phyloP scores from a whole-genome alignment of 805 yeast genomes.

The Candida nonsorbophila region DNA sequence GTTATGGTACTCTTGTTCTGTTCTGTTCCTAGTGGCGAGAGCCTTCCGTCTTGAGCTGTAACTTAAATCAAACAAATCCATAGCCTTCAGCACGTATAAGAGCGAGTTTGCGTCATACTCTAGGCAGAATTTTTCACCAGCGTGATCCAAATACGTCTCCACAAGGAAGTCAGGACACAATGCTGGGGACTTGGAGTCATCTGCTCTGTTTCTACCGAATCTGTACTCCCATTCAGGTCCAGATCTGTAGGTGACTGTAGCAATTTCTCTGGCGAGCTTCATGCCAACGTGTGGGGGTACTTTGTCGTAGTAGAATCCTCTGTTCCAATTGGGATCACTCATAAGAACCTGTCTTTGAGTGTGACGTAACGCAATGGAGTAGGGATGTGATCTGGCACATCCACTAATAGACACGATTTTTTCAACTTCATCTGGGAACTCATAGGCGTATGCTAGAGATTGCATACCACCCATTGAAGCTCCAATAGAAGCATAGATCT shows the following conservation, averaged over 20 bases:
- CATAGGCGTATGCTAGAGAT: slow-evolving; percentile 79
- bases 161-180: slow-evolving; percentile 89
- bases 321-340: slow-evolving; percentile 93
- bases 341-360: slow-evolving; percentile 89
- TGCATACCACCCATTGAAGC: slow-evolving; percentile 99
- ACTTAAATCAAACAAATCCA: slow-evolving; percentile 89
- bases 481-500: slow-evolving; percentile 77
- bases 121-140: slow-evolving; percentile 88
- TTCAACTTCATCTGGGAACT: slow-evolving; percentile 71
- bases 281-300: slow-evolving; percentile 92
- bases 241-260: slow-evolving; percentile 88
- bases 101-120: slow-evolving; percentile 90
- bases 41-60: slow-evolving; percentile 41
- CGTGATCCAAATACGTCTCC: slow-evolving; percentile 90
- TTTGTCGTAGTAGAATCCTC: slow-evolving; percentile 76
- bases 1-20: slow-evolving; percentile 20
- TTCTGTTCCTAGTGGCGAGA: slow-evolving; percentile 27
- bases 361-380: slow-evolving; percentile 88
- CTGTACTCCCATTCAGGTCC: slow-evolving; percentile 97
- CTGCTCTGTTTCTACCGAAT: slow-evolving; percentile 84
- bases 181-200: slow-evolving; percentile 74
- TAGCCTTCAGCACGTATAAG: slow-evolving; percentile 83
- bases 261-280: slow-evolving; percentile 91
- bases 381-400: slow-evolving; percentile 91
- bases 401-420: slow-evolving; percentile 81